Conservation (phyloP, 1,139 yeast species). For the Saccharomyces hybrid region DNA sequence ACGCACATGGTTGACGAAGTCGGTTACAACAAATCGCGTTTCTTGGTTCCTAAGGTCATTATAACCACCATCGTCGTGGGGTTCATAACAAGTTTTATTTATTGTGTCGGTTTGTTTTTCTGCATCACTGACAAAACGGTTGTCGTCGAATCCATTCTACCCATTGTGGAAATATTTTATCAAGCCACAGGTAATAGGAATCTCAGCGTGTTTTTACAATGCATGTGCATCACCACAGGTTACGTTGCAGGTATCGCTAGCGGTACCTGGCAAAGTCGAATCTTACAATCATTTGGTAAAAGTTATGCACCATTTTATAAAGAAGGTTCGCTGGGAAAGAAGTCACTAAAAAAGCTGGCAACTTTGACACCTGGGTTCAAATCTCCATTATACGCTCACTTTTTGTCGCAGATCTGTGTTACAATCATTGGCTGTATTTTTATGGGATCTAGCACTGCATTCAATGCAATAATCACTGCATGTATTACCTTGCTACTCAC, state of each 20-base stretch:
- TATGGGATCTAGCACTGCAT: conserved; percentile 35
- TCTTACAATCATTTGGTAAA: conserved; percentile 47
- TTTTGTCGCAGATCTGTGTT: conserved; percentile 30
- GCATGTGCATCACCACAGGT: conserved; percentile 39
- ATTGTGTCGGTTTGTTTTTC: conserved; percentile 51
- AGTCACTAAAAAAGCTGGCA: conserved; percentile 27
- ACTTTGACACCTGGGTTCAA: conserved; percentile 25
- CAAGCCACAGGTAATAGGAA: conserved; percentile 49
- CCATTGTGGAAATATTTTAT: conserved; percentile 52
- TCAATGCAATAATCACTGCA: conserved; percentile 35
- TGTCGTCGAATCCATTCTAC: conserved; percentile 41
- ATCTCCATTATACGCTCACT: conserved; percentile 33
- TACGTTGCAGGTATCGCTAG: conserved; percentile 41
- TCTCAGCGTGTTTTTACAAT: conserved; percentile 44
- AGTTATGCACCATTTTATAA: conserved; percentile 30
- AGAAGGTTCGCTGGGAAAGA: conserved; percentile 8
- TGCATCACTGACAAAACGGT: conserved; percentile 44
- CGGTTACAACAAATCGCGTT: conserved; percentile 36
- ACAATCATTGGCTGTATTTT: conserved; percentile 34
- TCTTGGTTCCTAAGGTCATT: conserved; percentile 49
- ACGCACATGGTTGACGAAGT: conserved; percentile 58
- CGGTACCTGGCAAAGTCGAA: conserved; percentile 48
- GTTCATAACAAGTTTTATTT: conserved; percentile 38
- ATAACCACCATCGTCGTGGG: conserved; percentile 53
- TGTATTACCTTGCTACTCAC: conserved; percentile 33